A percentile compares a stretch with the other conserved stretches of the same genome.
Evolutionary conservation across 1,284 basidiomycete species (phyloP).

Genomic region (Moniliophthora roreri): DNA sequence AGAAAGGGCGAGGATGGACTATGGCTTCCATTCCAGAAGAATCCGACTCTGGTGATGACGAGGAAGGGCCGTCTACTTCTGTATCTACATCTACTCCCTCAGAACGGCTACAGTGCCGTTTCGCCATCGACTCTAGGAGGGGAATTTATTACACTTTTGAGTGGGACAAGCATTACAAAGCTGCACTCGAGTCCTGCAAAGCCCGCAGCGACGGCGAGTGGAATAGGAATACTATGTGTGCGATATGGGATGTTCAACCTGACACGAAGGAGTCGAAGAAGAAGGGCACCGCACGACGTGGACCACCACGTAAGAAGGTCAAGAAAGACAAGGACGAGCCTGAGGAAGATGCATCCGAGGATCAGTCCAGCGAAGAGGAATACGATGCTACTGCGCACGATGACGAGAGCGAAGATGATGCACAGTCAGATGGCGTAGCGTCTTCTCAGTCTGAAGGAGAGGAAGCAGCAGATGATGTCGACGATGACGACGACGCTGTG

Average conservation of each 20-base stretch:
- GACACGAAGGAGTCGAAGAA: neutral
- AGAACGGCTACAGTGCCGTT: neutral
- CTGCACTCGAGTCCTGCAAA: neutral
- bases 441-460: neutral
- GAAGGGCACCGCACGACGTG: neutral
- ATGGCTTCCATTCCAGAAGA: constrained; percentile 13
- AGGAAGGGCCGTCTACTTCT: neutral
- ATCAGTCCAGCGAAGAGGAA: constrained; percentile 1
- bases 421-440: no score
- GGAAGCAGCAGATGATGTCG: constrained; percentile 12
- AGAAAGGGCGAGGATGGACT: constrained; percentile 15
- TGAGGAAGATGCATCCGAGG: neutral
- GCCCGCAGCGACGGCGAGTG: neutral
- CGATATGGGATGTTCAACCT: neutral
- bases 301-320: neutral
- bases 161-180: neutral
- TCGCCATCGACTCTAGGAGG: constrained; percentile 1
- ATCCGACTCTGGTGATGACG: neutral
- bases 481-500: constrained; percentile 20
- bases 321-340: constrained; percentile 1
- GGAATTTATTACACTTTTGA: neutral
- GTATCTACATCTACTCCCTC: neutral
- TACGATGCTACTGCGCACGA: neutral
- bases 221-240: neutral
- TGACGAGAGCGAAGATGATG: constrained; percentile 3